Conservation (phyloP, 768 basidiomycete genomes). For the Podaxis sp. region DNA sequence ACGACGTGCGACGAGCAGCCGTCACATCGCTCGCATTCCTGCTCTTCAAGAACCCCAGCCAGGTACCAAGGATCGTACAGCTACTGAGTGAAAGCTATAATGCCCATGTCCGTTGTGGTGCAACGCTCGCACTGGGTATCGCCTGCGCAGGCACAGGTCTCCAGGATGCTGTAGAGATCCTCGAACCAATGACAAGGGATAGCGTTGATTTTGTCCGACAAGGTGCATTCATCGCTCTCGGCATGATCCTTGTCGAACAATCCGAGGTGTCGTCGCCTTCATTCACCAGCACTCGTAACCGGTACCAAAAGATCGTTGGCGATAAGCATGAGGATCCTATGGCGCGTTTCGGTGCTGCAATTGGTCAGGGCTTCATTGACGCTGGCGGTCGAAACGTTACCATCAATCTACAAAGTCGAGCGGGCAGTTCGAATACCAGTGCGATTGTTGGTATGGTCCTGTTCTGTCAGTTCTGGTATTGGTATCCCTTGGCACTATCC, state of each 20-base stretch:
- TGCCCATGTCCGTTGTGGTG: constrained; percentile 96
- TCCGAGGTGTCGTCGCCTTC: constrained; percentile 89
- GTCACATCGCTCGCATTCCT: constrained; percentile 96
- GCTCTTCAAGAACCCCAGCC: constrained; percentile 93
- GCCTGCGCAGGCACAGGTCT: constrained; percentile 97
- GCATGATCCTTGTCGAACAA: constrained; percentile 97
- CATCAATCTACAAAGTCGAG: constrained; percentile 89
- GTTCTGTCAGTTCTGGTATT: constrained; percentile 99
- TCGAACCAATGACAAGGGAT: constrained; percentile 98
- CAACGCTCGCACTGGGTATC: constrained; percentile 93
- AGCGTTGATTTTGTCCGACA: constrained; percentile 98
- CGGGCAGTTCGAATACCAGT: constrained; percentile 89
- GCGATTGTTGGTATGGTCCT: constrained; percentile 98
- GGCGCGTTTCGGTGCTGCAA: constrained; percentile 95
- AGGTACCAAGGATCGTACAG: constrained; percentile 96
- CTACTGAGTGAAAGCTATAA: constrained; percentile 98
- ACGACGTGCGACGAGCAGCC: constrained; percentile 95
- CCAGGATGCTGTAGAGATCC: constrained; percentile 92
- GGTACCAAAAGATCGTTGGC: constrained; percentile 84
- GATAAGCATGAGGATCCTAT: constrained; percentile 99
- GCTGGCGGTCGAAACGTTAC: constrained; percentile 97
- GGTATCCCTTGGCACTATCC: constrained; percentile 97
- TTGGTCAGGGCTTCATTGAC: constrained; percentile 97
- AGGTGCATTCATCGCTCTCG: constrained; percentile 92
- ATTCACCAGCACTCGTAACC: constrained; percentile 73